Base-by-base conservation (phyloP, 192 early-diverging fungal species). In the Gaertneriomyces semiglobifer region DNA sequence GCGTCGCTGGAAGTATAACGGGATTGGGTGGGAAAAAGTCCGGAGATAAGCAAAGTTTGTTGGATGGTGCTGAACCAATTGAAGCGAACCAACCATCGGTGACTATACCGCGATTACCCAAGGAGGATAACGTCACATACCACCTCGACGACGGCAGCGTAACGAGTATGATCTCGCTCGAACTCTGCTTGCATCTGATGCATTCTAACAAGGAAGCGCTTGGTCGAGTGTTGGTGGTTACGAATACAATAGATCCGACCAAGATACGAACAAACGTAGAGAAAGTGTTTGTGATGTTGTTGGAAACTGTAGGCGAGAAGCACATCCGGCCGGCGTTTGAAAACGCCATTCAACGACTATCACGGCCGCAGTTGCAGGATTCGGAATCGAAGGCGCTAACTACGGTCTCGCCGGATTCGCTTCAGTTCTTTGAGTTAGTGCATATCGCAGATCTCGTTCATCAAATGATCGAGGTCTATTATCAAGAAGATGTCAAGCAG, bases 391-490 rank as follows among this genome's bases (percentile, higher is more conserved):
- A 77, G 57, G 52, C 75, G 44, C 25, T 33, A 0, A 33, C 25
- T 33, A 33, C 25, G 25, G 76, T 79, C 52, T 75, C 70, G 56
- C 82, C 87, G 51, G 84, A 82, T 50, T 89, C 83, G 48, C 73
- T 87, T 40, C 89, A 92, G 58, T 97, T 97, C 71, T 94, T 96
- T 74, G 96, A 94, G 70, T 77, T 98, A 45, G 88, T 97, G 12
- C 96, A 98, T 76, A 81, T 98, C 52, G 88, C 89, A 16, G 96
- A 98, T 78, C 74, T 97, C 55, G 88, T 91, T 39, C 88, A 93
- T 54, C 96, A 98, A 66, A 92, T 98, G 92, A 68, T 96, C 18
- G 90, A 97, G 71, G 88, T 93, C 19, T 97, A 96, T 70, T 93
- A 92, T 79, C 84, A 88, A 14, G 89, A 93, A 74, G 92, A 92